phyloP scores from a whole-genome alignment of 208 protist species.

The Acanthamoeba royreba region DNA sequence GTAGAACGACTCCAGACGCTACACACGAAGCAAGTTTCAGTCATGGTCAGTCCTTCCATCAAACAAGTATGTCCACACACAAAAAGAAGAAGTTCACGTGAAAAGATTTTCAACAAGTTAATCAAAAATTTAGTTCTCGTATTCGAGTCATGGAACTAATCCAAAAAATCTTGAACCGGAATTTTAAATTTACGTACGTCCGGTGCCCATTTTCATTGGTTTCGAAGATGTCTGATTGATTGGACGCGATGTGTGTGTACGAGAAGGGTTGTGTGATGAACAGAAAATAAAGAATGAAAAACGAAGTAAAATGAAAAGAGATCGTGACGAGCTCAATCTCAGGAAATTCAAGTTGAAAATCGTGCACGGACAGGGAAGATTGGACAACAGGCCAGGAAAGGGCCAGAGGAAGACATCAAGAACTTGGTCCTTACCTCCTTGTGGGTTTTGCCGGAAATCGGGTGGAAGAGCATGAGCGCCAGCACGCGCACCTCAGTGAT shows the following conservation, averaged over 20 bases:
- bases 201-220: too few relatives aligned
- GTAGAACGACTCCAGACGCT: slow-evolving; percentile 14
- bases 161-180: too few relatives aligned
- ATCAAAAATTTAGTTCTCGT: neutral
- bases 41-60: too few relatives aligned
- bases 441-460: neutral
- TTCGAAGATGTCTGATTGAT: too few relatives aligned
- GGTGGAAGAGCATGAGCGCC: neutral
- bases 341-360: neutral
- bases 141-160: neutral
- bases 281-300: too few relatives aligned
- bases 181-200: too few relatives aligned
- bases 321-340: neutral
- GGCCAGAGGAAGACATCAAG: neutral
- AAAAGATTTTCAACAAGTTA: neutral
- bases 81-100: neutral
- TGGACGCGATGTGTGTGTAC: too few relatives aligned
- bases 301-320: too few relatives aligned
- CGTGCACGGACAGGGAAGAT: neutral
- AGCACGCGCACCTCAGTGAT: neutral
- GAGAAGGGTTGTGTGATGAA: too few relatives aligned
- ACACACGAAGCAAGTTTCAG: neutral
- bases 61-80: neutral
- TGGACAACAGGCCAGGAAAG: too few relatives aligned
- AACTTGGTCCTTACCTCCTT: neutral